Base-by-base conservation (phyloP, 192 early-diverging fungal species). In the Gigaspora rosea region DNA sequence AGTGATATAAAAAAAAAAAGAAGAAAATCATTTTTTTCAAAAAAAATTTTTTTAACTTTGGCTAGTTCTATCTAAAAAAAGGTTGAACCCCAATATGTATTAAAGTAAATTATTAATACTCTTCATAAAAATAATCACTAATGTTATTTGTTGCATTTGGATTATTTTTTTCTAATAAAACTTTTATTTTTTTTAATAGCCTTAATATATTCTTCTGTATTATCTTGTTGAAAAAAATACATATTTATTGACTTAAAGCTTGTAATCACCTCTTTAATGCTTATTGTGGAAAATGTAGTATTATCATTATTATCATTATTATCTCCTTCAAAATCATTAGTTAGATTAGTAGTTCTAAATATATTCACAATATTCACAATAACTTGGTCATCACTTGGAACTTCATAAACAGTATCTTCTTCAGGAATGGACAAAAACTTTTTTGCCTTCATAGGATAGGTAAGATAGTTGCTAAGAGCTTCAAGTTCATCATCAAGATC, bases 381-480 rank as follows among this genome's bases (percentile, higher is more conserved):
- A 75, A 41, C 36, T 41, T 41, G 36, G 5, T 73, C 54, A 73
- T 73, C 51, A 47, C 64, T 16, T 20, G 36, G 61, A 75, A 75
- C 15, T 49, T 61, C 16, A 64, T 75, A 62, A 32, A 75, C 9
- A 41, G 63, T 75, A 64, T 75, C 56, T 63, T 75, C 35, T 4
- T 75, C 58, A 65, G 74, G 15, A 65, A 75, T 65, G 46, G 12
- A 49, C 16, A 75, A 51, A 46, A 75, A 64, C 8, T 75, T 59
- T 2, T 75, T 51, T 5, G 46, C 58, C 18, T 75, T 18, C 36
- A 75, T 75, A 20, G 58, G 6, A 62, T 75, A 35, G 1, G 46
- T 20, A 33, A 46, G 2, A 36, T 64, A n/a, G 36, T n/a, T 8
- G 1, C 11, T 12, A 4, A 35, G 61, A 18, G 36, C 57, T 58